Percentiles rank a stretch among this genome's conserved stretches.
phyloP scores from a whole-genome alignment of 2,329 filamentous ascomycete genomes.

The Aureobasidium musti region DNA sequence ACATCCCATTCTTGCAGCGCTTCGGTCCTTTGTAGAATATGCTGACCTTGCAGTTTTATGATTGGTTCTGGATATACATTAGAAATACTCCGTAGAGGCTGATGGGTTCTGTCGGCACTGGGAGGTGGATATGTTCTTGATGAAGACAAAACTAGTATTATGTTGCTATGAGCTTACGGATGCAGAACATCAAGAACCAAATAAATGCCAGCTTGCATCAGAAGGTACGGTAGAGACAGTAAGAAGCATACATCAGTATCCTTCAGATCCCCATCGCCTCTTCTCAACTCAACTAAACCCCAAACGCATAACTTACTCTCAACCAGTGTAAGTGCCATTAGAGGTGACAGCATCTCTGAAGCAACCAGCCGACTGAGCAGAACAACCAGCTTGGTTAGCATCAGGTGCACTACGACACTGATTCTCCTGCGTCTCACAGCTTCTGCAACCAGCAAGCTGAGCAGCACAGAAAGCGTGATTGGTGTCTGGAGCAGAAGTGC shows the following conservation, averaged over 20 bases:
- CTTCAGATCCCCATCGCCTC: background rate
- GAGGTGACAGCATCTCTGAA: slow-evolving; percentile 14
- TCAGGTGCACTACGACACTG: background rate
- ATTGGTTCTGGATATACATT: background rate
- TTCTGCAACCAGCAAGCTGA: background rate
- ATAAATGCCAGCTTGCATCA: background rate
- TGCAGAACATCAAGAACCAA: background rate
- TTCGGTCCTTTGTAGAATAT: background rate
- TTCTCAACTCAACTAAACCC: too few relatives aligned
- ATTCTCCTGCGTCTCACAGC: slow-evolving; percentile 2
- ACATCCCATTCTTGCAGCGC: slow-evolving; percentile 8
- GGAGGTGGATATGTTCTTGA: background rate
- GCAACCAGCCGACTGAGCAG: slow-evolving; percentile 12
- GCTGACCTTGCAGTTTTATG: background rate
- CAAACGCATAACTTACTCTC: background rate
- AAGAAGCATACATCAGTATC: background rate
- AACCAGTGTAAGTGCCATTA: background rate
- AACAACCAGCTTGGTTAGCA: slow-evolving; percentile 2
- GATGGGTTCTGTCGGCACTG: background rate
- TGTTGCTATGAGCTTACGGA: background rate
- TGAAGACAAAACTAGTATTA: background rate
- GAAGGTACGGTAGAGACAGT: background rate
- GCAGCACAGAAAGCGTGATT: background rate
- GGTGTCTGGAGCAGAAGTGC: background rate
- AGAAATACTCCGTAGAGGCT: background rate